A percentile compares a stretch with the other conserved stretches of the same genome.
Conservation (phyloP, 352 stramenopile genomes). For the Phytophthora fragariae region DNA sequence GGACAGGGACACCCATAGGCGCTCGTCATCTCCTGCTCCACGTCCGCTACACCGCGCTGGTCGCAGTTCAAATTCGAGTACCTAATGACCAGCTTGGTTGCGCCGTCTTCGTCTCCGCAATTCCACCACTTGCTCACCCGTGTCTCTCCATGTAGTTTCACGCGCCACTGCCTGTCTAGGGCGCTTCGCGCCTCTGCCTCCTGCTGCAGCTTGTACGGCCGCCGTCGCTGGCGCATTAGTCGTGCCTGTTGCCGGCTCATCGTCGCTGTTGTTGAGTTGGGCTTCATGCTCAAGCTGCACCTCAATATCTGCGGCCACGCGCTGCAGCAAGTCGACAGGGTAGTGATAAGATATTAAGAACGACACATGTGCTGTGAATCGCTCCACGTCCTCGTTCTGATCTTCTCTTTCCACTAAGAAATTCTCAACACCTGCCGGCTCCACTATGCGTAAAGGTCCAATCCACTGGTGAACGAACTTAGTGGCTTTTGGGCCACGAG, state of each 20-base stretch:
- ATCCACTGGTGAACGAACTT: too few species aligned
- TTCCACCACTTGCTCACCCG: not conserved
- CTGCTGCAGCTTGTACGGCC: not conserved
- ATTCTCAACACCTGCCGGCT: too few species aligned
- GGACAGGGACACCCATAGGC: not conserved
- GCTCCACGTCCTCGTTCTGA: too few species aligned
- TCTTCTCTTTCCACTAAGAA: too few species aligned
- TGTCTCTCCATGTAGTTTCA: not conserved
- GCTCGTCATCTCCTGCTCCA: not conserved
- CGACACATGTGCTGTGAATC: too few species aligned
- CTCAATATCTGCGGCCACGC: not conserved
- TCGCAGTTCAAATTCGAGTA: not conserved
- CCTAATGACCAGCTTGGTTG: not conserved
- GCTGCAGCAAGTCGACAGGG: too few species aligned
- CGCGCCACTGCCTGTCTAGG: not conserved
- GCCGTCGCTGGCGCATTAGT: constrained; percentile 1
- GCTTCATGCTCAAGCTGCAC: constrained; percentile 6
- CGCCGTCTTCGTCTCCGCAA: not conserved
- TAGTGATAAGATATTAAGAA: too few species aligned
- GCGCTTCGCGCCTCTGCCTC: not conserved
- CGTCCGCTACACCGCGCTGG: not conserved
- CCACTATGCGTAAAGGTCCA: too few species aligned
- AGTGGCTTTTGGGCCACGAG: too few species aligned
- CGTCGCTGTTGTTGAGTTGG: too few species aligned
- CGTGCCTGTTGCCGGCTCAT: not conserved